Conservation (phyloP, 208 protist species). For the Acanthamoeba healyi region DNA sequence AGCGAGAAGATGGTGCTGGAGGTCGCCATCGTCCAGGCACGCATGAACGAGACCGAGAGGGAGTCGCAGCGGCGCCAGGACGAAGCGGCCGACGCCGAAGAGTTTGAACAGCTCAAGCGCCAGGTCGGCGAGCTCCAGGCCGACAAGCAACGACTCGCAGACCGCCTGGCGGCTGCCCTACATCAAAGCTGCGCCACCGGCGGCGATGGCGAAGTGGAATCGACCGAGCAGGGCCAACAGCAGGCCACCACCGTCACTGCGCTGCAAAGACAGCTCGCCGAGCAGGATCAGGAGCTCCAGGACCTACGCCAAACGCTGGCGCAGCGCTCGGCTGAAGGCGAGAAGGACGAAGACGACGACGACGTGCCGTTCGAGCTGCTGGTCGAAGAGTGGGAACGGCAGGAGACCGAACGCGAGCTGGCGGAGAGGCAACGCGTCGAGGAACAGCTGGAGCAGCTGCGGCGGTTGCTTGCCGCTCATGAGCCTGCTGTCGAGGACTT, state of each 20-base stretch:
- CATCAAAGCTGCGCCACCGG: background rate
- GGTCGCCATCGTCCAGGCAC: background rate
- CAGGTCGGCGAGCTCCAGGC: background rate
- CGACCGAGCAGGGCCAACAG: background rate
- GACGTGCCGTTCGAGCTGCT: slow-evolving; percentile 10
- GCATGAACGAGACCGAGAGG: background rate
- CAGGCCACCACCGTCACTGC: too few species aligned
- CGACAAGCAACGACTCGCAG: background rate
- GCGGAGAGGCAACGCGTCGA: background rate
- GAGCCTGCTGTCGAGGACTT: background rate
- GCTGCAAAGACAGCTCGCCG: too few species aligned
- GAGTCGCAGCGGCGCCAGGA: background rate
- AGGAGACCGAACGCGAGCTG: background rate
- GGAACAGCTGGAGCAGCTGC: background rate
- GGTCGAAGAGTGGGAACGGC: background rate
- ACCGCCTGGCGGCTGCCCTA: too few species aligned
- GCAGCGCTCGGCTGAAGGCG: background rate
- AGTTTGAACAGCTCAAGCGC: background rate
- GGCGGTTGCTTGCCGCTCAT: background rate
- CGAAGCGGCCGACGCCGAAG: background rate
- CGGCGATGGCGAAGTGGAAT: background rate
- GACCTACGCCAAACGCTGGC: too few species aligned
- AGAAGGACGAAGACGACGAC: background rate
- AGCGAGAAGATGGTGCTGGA: background rate
- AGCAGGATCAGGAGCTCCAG: too few species aligned